Evolutionary conservation across 2,329 filamentous ascomycete species (phyloP).

Genomic region (Fusarium cyanostomum): DNA sequence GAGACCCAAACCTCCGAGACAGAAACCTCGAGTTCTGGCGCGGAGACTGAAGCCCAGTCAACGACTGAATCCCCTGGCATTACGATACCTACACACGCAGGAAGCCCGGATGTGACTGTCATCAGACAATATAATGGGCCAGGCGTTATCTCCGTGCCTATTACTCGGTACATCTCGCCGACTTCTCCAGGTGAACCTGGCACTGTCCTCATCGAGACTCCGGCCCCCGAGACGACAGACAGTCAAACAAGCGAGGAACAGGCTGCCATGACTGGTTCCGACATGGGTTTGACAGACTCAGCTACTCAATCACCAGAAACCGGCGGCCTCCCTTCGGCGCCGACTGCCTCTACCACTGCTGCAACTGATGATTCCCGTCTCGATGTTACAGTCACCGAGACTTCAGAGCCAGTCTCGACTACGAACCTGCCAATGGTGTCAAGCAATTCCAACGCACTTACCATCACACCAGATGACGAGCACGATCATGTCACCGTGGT

Average conservation of each 20-base stretch:
- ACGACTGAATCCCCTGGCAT: neutral
- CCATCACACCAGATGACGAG: constrained; percentile 15
- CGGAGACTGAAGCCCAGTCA: neutral
- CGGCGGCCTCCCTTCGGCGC: constrained; percentile 6
- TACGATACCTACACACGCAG: constrained; percentile 3
- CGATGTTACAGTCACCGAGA: neutral
- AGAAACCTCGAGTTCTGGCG: neutral
- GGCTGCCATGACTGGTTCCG: no score
- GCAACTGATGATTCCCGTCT: neutral
- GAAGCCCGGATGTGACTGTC: neutral
- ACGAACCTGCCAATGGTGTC: neutral
- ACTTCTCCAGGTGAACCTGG: neutral
- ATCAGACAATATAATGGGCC: neutral
- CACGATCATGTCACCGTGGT: constrained; percentile 29
- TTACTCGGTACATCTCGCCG: neutral
- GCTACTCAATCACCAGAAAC: neutral
- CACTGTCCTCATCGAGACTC: constrained; percentile 12
- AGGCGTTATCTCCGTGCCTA: neutral
- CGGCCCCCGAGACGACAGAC: neutral
- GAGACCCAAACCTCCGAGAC: constrained; percentile 6
- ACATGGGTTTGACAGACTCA: neutral
- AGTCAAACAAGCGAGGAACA: neutral
- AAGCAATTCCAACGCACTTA: constrained; percentile 22
- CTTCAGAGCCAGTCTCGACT: neutral
- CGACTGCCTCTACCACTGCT: constrained; percentile 4